Evolutionary conservation across 192 early-diverging fungal genomes (phyloP), one percentile per base, ranked within the genome.

Genomic region (Backusella australiensis): DNA sequence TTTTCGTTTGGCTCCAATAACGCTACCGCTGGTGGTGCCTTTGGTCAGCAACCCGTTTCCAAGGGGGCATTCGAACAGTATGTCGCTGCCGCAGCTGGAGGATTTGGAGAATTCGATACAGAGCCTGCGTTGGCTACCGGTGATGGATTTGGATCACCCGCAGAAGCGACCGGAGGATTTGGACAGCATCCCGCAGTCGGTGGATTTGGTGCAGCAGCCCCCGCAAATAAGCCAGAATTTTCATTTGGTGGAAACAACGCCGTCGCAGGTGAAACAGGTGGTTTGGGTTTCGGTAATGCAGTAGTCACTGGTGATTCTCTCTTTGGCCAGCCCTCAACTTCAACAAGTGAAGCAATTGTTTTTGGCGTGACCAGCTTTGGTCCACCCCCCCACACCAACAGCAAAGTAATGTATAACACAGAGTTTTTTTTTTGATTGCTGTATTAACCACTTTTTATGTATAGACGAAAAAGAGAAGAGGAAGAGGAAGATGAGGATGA

Each of bases 181-280:
- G 46, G 46, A 4, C 46, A 49, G 17, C 46, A 49, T 1, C 46
- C 46, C 17, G 8, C 63, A 26, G 52, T 6, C n/a, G 66, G 66
- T n/a, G 83, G 83, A 3, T 82, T 76, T 23, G 72, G 69, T 15
- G 59, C 77, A 34, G 46, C 85, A 56, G 82, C 82, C 38, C 36
- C 79, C 11, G 72, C 80, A 7, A 67, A 73, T 4, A 81, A 81
- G 59, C 74, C 81, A 19, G 46, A 19, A 29, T 75, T 73, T 23
- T n/a, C n/a, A n/a, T n/a, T n/a, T n/a, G n/a, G n/a, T n/a, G 46
- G 17, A n/a, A 19, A 17, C 15, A 49, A 49, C 6, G 46, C 46
- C 4, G 46, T 19, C 23, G 23, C 23, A 23, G 23, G 23, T 23
- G 23, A 0, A 23, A 23, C 23, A 23, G 26, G 0, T 29, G 26